These are phyloP conservation scores for Brettanomyces naardenensis DNA, from an alignment of 805 yeast species.

Conservation along the genomic window DNA sequence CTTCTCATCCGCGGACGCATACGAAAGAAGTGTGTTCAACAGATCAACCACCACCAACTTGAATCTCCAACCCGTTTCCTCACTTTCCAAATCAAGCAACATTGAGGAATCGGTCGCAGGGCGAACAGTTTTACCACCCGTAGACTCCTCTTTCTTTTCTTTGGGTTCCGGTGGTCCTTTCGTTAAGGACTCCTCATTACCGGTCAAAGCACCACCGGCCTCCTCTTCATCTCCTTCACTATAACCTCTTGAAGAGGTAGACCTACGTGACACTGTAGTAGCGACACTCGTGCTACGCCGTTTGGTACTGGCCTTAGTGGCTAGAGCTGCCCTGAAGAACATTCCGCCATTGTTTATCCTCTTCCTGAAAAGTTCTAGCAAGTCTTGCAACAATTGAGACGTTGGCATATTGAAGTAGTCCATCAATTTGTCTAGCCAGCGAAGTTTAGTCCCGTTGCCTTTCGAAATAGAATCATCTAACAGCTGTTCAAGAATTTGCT, in stretches of 20 bases:
- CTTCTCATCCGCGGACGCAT: constrained; percentile 30
- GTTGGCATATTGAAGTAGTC: constrained; percentile 19
- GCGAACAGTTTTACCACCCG: constrained; percentile 2
- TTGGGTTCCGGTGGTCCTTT: constrained; percentile 8
- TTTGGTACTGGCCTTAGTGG: not conserved
- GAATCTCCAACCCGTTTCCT: constrained; percentile 52
- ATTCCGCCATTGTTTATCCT: constrained; percentile 25
- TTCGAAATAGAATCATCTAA: constrained; percentile 14
- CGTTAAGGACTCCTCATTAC: constrained; percentile 9
- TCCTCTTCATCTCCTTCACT: constrained; percentile 11
- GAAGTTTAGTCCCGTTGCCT: constrained; percentile 10
- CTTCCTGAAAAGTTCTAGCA: constrained; percentile 18
- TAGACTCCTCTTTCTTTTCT: constrained; percentile 16
- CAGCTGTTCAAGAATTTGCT: constrained; percentile 15
- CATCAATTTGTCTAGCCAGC: constrained; percentile 24
- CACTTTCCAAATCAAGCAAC: constrained; percentile 29
- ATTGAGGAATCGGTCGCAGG: not conserved
- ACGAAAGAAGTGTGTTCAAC: constrained; percentile 33
- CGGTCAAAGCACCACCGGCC: constrained; percentile 15
- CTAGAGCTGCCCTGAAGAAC: constrained; percentile 16
- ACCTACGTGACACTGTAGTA: constrained; percentile 3
- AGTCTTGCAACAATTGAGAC: constrained; percentile 14
- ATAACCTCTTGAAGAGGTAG: constrained; percentile 4
- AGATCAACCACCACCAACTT: constrained; percentile 40
- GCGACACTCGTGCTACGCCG: constrained; percentile 2